phyloP scores from a whole-genome alignment of 768 basidiomycete genomes.

The Cystobasidium ongulense region DNA sequence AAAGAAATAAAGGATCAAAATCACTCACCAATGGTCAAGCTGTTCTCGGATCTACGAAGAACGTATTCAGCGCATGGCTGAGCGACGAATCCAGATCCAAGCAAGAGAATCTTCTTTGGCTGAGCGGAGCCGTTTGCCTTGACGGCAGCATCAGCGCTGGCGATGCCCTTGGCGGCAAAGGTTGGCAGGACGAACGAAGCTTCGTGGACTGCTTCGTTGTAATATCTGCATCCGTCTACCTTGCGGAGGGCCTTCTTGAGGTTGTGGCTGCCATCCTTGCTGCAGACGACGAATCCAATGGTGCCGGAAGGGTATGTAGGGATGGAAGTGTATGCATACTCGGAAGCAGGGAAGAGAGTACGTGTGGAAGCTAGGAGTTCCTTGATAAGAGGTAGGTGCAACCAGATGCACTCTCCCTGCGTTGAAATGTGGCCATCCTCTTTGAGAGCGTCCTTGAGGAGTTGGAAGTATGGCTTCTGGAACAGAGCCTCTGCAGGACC shows the following conservation, averaged over 20 bases:
- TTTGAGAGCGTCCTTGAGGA: constrained; percentile 78
- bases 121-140: constrained; percentile 27
- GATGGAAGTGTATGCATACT: constrained; percentile 92
- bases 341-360: constrained; percentile 63
- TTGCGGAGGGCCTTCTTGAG: constrained; percentile 65
- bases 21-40: constrained; percentile 68
- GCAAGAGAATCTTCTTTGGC: constrained; percentile 65
- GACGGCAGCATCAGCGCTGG: constrained; percentile 42
- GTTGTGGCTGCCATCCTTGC: constrained; percentile 62
- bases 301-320: constrained; percentile 98
- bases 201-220: constrained; percentile 69
- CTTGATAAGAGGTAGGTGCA: constrained; percentile 79
- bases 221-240: constrained; percentile 64
- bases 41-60: constrained; percentile 67
- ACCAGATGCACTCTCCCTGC: constrained; percentile 91
- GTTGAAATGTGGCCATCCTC: constrained; percentile 89
- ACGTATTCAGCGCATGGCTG: constrained; percentile 94
- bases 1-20: neutral
- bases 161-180: constrained; percentile 67
- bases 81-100: constrained; percentile 92
- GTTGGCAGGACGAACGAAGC: constrained; percentile 87
- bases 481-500: constrained; percentile 90
- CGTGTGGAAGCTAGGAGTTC: constrained; percentile 62
- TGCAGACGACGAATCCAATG: constrained; percentile 86
- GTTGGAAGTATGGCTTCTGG: constrained; percentile 92